These are phyloP conservation scores for Alternaria sp. DNA, from an alignment of 2,329 filamentous ascomycete genomes.

Conservation along the genomic window DNA sequence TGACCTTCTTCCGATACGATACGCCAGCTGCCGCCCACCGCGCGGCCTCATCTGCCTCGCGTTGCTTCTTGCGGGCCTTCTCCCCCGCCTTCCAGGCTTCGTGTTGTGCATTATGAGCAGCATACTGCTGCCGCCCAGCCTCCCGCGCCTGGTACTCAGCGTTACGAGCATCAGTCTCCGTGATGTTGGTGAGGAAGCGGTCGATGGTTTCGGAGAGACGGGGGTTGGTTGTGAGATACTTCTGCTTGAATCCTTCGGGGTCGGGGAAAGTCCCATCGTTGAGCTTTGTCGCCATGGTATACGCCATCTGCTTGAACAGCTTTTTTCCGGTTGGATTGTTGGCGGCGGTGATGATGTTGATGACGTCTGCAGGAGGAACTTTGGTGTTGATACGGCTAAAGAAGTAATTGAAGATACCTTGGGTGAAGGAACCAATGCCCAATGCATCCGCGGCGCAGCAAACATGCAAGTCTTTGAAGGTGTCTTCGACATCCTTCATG, in stretches of 20 bases:
- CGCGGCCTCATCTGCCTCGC: not conserved
- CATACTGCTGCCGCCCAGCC: not conserved
- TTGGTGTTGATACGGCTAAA: slow-evolving; percentile 2
- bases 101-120: not conserved
- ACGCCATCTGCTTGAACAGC: slow-evolving; percentile 8
- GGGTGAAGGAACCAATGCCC: slow-evolving; percentile 5
- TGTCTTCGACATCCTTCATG: not conserved
- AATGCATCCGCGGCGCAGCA: slow-evolving; percentile 8
- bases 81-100: not conserved
- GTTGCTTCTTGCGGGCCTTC: not conserved
- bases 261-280: not conserved
- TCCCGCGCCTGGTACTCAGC: not conserved
- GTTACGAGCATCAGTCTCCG: not conserved
- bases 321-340: slow-evolving; percentile 1
- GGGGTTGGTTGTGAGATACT: not conserved
- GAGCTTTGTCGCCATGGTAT: not conserved
- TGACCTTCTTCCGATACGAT: slow-evolving; percentile 2
- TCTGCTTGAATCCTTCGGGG: not conserved
- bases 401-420: slow-evolving; percentile 6
- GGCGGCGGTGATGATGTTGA: slow-evolving; percentile 3
- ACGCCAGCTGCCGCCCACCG: not conserved
- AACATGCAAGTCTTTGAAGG: not conserved
- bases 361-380: not conserved
- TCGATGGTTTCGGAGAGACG: not conserved
- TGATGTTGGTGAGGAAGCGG: not conserved